Evolutionary conservation across 176 grass and related monocot species (phyloP).

Genomic region (Lolium multiflorum): DNA sequence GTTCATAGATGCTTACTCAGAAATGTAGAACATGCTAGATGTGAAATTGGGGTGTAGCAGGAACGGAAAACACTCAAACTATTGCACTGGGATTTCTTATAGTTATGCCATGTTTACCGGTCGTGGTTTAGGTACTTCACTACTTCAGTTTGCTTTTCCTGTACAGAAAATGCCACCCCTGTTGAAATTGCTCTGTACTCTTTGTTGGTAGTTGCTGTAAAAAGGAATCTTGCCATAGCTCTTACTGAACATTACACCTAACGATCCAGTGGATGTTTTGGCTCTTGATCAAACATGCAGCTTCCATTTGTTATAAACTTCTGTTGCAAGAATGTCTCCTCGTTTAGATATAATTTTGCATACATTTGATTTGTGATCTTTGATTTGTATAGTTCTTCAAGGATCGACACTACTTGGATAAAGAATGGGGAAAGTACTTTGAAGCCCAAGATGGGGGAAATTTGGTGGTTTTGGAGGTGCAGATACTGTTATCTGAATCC

Average conservation of each 20-base stretch:
- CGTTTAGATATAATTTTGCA: not conserved
- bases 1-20: not conserved
- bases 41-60: not conserved
- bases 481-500: not conserved
- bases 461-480: constrained; percentile 81
- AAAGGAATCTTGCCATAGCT: not conserved
- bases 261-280: not conserved
- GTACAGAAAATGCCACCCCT: not conserved
- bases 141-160: not conserved
- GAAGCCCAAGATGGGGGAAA: constrained; percentile 49
- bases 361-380: constrained; percentile 25
- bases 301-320: not conserved
- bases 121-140: not conserved
- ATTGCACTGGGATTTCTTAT: not conserved
- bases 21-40: not conserved
- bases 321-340: not conserved
- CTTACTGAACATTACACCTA: not conserved
- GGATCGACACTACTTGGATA: constrained; percentile 94
- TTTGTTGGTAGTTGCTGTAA: not conserved
- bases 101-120: not conserved
- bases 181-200: not conserved
- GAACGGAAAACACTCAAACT: too few relatives aligned
- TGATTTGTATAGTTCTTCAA: constrained; percentile 82
- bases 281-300: not conserved
- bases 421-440: constrained; percentile 90